Evolutionary conservation across 768 basidiomycete species (phyloP).

Genomic region (Hebeloma cylindrosporum): DNA sequence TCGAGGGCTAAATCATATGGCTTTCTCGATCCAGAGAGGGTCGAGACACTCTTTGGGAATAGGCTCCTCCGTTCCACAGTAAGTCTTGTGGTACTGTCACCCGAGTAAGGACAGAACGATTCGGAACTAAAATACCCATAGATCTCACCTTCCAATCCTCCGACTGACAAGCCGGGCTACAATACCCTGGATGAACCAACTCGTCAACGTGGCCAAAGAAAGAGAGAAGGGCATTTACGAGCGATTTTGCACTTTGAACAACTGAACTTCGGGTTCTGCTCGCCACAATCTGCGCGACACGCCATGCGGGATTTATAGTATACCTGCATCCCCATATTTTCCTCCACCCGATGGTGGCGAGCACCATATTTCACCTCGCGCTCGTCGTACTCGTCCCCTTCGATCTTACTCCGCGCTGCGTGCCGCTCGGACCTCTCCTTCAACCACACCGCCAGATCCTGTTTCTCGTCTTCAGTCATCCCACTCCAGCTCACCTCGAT

Average conservation of each 20-base stretch:
- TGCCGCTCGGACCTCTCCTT: constrained; percentile 12
- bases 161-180: constrained; percentile 20
- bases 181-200: constrained; percentile 18
- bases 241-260: constrained; percentile 25
- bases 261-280: constrained; percentile 16
- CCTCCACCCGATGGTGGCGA: constrained; percentile 4
- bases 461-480: constrained; percentile 21
- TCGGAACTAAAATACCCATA: background rate
- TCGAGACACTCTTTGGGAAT: constrained; percentile 13
- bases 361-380: constrained; percentile 2
- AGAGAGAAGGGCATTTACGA: constrained; percentile 13
- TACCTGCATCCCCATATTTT: constrained; percentile 3
- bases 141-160: constrained; percentile 26
- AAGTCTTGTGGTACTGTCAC: constrained; percentile 23
- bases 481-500: constrained; percentile 24
- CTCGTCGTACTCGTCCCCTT: constrained; percentile 5
- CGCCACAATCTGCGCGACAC: constrained; percentile 27
- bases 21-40: too few species aligned
- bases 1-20: too few species aligned
- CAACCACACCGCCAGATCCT: constrained; percentile 15
- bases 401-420: background rate
- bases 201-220: background rate
- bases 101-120: background rate
- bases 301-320: constrained; percentile 11
- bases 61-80: constrained; percentile 13